phyloP scores from a whole-genome alignment of 345 rosid species.

The Lepidium aucheri region DNA sequence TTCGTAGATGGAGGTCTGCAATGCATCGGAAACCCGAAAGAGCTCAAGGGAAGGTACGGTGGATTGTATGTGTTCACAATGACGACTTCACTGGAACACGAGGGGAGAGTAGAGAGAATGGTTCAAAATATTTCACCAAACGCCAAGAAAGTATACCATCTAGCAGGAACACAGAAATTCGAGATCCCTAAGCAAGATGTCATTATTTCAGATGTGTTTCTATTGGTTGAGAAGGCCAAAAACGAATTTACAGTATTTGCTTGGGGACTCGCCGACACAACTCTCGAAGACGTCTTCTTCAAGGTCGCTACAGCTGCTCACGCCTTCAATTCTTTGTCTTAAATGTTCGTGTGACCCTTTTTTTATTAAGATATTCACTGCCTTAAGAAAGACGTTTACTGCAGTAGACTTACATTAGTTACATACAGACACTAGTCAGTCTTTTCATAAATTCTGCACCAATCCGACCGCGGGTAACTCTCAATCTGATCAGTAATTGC shows the following conservation, averaged over 20 bases:
- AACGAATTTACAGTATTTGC: conserved; percentile 66
- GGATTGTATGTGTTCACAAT: conserved; percentile 79
- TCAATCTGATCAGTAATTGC: neutral
- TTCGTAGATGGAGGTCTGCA: conserved; percentile 84
- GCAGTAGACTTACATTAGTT: neutral
- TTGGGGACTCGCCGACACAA: conserved; percentile 93
- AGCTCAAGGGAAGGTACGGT: conserved; percentile 78
- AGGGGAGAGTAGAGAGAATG: conserved; percentile 59
- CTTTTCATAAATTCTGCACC: neutral
- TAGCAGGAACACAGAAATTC: conserved; percentile 89
- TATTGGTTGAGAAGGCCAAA: conserved; percentile 76
- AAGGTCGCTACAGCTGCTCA: conserved; percentile 65
- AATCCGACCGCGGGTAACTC: neutral
- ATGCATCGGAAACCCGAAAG: conserved; percentile 88
- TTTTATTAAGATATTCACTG: neutral
- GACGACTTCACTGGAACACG: conserved; percentile 52
- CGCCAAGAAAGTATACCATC: conserved; percentile 64
- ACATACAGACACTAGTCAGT: neutral
- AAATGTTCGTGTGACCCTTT: neutral
- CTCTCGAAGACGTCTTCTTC: conserved; percentile 78
- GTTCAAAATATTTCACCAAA: conserved; percentile 50
- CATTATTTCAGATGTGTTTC: conserved; percentile 58
- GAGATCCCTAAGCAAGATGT: conserved; percentile 84
- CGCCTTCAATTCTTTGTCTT: conserved; percentile 31
- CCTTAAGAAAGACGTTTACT: neutral